Evolutionary conservation across 2,329 filamentous ascomycete species (phyloP), one percentile per base, ranked within the genome.

Genomic region (Fulvia fulva): DNA sequence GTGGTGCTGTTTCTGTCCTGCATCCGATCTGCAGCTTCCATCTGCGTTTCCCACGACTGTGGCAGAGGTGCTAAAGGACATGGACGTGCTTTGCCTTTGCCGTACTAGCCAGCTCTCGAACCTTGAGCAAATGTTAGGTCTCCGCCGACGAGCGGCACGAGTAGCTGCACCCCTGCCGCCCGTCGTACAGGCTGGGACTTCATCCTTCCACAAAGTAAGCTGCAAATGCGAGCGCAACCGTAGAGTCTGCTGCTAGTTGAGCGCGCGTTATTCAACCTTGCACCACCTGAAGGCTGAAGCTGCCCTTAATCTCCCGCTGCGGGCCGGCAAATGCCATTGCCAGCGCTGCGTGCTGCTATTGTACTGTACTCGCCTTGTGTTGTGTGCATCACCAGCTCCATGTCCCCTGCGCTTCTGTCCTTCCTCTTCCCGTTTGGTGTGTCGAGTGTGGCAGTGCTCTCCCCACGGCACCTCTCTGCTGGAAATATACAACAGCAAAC

Each of bases 361-460:
- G 16, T 14, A 4, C 3, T 34, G 2, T 2, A 16, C 34, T 41
- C 44, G 7, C 44, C 44, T n/a, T 50, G 46, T 19, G 21, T 25
- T 12, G 22, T 28, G 2, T 2, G 16, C 2, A 5, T 25, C 14
- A 11, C 4, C 3, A 23, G n/a, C n/a, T n/a, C n/a, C 44, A 47
- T 19, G 4, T 28, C 44, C 25, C 22, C 22, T 23, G 21, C 44
- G n/a, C 25, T 19, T n/a, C n/a, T 47, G 44, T 23, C 25, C 44
- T 28, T 25, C 44, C 44, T 25, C 12, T 47, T 47, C 11, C 37
- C 37, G 37, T 41, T 47, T 23, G 6, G 44, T 47, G 44, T 25
- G 44, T 28, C 12, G 44, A 50, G 25, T 50, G 47, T 50, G 47
- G 47, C 47, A 21, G 47, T 50, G 47, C 47, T 50, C 47, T 50